Conservation (phyloP, 768 basidiomycete species). For the Suillus spraguei region DNA sequence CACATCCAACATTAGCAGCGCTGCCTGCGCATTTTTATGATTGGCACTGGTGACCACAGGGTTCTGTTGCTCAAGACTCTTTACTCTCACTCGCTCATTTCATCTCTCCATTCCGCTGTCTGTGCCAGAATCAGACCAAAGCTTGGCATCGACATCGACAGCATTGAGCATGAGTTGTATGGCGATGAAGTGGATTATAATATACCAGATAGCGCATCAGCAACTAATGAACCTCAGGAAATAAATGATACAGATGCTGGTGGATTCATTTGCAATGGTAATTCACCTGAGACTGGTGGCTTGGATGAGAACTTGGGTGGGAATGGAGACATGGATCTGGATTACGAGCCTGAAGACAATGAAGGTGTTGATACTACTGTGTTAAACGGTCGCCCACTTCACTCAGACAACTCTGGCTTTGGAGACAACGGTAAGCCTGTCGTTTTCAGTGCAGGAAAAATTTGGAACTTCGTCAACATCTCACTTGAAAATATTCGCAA, state of each 20-base stretch:
- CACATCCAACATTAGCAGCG: not conserved
- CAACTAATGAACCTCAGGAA: no score
- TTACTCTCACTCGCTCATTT: conserved; percentile 4
- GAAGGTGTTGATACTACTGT: not conserved
- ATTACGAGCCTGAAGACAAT: not conserved
- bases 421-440: not conserved
- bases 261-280: no score
- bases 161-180: not conserved
- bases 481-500: not conserved
- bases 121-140: no score
- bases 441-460: not conserved
- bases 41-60: conserved; percentile 1
- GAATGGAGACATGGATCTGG: no score
- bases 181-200: not conserved
- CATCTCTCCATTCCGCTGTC: not conserved
- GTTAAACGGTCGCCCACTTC: not conserved
- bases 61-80: not conserved
- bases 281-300: no score
- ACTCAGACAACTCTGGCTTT: not conserved
- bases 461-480: conserved; percentile 8
- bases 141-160: conserved; percentile 1
- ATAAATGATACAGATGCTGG: no score
- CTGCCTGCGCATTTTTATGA: not conserved
- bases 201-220: not conserved
- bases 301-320: no score